Percentiles rank a stretch among this genome's conserved stretches.
These are phyloP conservation scores for Acanthamoeba triangularis DNA, from an alignment of 208 protist genomes.

Conservation along the genomic window DNA sequence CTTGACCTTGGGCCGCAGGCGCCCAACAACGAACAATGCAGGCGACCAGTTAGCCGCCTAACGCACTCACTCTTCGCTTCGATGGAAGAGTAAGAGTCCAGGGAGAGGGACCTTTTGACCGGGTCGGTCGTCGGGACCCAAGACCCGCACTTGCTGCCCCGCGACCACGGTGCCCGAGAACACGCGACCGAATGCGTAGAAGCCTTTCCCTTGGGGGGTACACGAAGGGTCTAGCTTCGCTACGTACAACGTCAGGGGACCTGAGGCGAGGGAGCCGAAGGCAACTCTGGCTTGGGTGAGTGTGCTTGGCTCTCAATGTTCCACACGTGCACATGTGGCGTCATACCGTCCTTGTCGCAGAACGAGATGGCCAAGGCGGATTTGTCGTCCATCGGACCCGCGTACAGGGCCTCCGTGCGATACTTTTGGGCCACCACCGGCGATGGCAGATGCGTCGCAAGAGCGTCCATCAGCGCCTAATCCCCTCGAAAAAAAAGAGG, in stretches of 20 bases:
- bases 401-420: conserved; percentile 98
- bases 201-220: conserved; percentile 96
- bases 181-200: conserved; percentile 98
- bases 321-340: too few relatives aligned
- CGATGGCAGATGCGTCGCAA: conserved; percentile 98
- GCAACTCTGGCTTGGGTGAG: too few relatives aligned
- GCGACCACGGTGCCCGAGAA: conserved; percentile 96
- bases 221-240: conserved; percentile 99
- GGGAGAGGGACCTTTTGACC: conserved; percentile 94
- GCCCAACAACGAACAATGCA: too few relatives aligned
- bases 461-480: conserved; percentile 99
- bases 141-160: conserved; percentile 98
- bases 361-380: conserved; percentile 88
- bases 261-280: neutral
- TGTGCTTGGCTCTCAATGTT: too few relatives aligned
- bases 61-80: too few relatives aligned
- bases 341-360: conserved; percentile 85
- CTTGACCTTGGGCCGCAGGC: conserved; percentile 79
- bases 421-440: conserved; percentile 97
- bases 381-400: conserved; percentile 97
- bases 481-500: too few relatives aligned
- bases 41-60: too few relatives aligned
- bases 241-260: conserved; percentile 99
- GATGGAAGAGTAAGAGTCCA: too few relatives aligned
- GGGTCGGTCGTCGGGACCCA: conserved; percentile 98